Base-by-base conservation (phyloP, 306 rosid species). In the Dalbergia cultrata region DNA sequence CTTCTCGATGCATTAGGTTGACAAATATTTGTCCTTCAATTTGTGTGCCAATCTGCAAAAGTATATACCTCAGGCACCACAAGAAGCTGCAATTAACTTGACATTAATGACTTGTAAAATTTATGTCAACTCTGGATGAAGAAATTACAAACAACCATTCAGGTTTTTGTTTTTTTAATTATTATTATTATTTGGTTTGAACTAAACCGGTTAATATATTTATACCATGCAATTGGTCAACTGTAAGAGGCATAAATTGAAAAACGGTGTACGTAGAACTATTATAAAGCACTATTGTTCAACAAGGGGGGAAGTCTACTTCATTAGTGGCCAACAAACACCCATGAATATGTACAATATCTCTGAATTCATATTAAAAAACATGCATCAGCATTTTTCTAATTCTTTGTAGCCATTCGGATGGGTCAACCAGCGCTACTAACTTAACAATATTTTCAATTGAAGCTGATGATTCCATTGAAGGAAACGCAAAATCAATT, bases 301-400 rank as follows among this genome's bases (percentile, higher is more conserved):
- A 54, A 79, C 84, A 47, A 80, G 79, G 22, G 21, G 41, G 26
- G 12, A 65, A 18, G 70, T 74, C 35, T 60, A 31, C 71, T 78
- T 65, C 70, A 79, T 57, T 66, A 64, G 74, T 74, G 71, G 63
- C 79, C 68, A 79, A 79, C 82, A 75, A 67, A 72, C 66, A 79
- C 75, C 65, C 70, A 75, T 52, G 31, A 26, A 26, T 26, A 26
- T 26, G 86, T 68, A 79, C 62, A 37, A 37, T 37, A 57, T 68
- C 60, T 58, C 61, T 54, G 9, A 13, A 74, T 75, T 59, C 12
- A 7, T 14, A 35, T 7, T 33, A 16, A 16, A 45, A 59, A 74
- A 1, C 52, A 54, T 67, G 81, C 31, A 69, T 76, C 1, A 71
- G 2, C 16, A 6, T 59, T 18, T 21, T 56, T 79, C 35, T 26